These are phyloP conservation scores for Biscogniauxia marginata DNA, from an alignment of 2,329 filamentous ascomycete genomes.

Conservation along the genomic window DNA sequence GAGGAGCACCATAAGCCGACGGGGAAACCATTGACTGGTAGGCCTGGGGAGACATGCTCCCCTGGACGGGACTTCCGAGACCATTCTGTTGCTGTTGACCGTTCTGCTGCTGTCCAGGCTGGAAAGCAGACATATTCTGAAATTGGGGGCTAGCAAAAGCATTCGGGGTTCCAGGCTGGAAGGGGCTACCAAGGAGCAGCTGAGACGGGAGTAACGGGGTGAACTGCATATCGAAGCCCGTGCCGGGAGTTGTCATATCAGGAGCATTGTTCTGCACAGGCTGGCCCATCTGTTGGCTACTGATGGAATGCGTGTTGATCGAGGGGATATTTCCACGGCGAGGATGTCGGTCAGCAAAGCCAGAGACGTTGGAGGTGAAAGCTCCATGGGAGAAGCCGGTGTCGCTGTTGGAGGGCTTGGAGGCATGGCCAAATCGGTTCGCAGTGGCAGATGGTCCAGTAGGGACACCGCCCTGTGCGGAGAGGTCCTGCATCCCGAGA, in stretches of 20 bases:
- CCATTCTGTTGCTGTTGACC: slow-evolving; percentile 50
- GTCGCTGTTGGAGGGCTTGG: slow-evolving; percentile 79
- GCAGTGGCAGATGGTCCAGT: slow-evolving; percentile 54
- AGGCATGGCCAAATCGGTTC: slow-evolving; percentile 68
- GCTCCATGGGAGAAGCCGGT: slow-evolving; percentile 92
- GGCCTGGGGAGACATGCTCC: slow-evolving; percentile 74
- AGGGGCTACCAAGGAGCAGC: slow-evolving; percentile 90
- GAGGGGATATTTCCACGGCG: slow-evolving; percentile 83
- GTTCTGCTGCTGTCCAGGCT: slow-evolving; percentile 55
- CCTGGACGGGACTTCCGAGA: slow-evolving; percentile 72
- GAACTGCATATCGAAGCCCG: slow-evolving; percentile 96
- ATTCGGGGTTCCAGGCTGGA: slow-evolving; percentile 90
- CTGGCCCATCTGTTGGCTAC: slow-evolving; percentile 56
- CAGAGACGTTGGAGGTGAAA: slow-evolving; percentile 81
- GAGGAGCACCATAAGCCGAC: slow-evolving; percentile 75
- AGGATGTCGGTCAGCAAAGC: slow-evolving; percentile 83
- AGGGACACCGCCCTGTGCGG: slow-evolving; percentile 60
- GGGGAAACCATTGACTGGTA: slow-evolving; percentile 87
- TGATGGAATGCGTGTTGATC: slow-evolving; percentile 85
- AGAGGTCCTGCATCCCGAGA: slow-evolving; percentile 88
- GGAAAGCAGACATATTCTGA: slow-evolving; percentile 76
- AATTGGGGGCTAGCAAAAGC: slow-evolving; percentile 92
- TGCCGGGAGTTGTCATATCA: slow-evolving; percentile 83
- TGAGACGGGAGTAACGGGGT: slow-evolving; percentile 93
- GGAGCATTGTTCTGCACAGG: slow-evolving; percentile 53